Base-by-base conservation (phyloP, 169 alveolate species). In the Plasmodium blacklocki region DNA sequence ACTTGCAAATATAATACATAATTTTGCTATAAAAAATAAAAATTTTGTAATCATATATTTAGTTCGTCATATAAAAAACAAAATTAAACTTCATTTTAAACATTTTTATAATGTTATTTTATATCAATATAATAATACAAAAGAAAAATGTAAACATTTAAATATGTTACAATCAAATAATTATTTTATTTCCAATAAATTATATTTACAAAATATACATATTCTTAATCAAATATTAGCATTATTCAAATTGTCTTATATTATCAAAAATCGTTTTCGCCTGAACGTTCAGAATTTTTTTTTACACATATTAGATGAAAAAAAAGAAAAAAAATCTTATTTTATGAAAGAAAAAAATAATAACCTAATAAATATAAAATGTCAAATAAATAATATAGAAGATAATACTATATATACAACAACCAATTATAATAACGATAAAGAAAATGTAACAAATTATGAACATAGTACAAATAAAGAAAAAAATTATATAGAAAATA, bases 11-110 rank as follows among this genome's bases (percentile, higher is more conserved):
- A 58, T 60, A 56, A 71, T 71, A 47, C 58, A 86, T 39, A 47
- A 54, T 11, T 19, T 86, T 2, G 47, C 60, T 72, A 29, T 59
- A 73, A 59, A 64, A 73, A 86, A 86, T 58, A 60, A 14, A 64
- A 63, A 71, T 26, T 70, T 49, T 59, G 71, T 86, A 23, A 60
- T 72, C 1, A 58, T 39, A 9, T 6, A 47, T 4, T 71, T 86
- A 54, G 88, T 86, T n/a, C 45, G 12, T 9, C n/a, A 49, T 45
- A 52, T 86, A 73, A 86, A 86, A 66, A 86, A 39, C 1, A 86
- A 86, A 32, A 26, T 83, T 19, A 68, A 45, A 83, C 18, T 11
- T 56, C 15, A 26, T 39, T 50, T 83, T 9, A 29, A 56, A 18
- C 58, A 49, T 2, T 83, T 83, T 73, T 19, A 68, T 19, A 68